phyloP scores from a whole-genome alignment of 2,329 filamentous ascomycete species.

The Rhynchosporium graminicola region DNA sequence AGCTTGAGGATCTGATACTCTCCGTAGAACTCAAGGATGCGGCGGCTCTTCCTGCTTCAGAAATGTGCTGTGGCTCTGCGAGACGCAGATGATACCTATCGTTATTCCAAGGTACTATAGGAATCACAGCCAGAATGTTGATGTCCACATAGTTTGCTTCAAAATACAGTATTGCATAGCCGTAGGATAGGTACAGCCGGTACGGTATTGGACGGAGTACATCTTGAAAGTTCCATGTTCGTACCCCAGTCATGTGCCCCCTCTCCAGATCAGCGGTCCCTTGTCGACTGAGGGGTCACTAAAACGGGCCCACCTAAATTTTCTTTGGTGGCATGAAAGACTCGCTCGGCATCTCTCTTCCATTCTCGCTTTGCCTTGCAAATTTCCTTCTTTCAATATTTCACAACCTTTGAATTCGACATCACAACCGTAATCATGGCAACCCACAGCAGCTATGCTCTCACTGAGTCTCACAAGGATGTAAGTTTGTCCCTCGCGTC shows the following conservation, averaged over 20 bases:
- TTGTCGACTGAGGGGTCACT: neutral
- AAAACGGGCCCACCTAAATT: neutral
- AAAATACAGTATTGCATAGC: no score
- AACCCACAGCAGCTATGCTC: slow-evolving; percentile 22
- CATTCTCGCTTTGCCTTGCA: neutral
- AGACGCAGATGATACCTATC: no score
- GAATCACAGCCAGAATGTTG: no score
- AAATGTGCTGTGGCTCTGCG: no score
- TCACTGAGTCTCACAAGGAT: slow-evolving; percentile 22
- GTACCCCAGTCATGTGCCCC: slow-evolving; percentile 4
- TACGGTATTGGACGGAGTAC: no score
- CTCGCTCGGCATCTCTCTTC: neutral
- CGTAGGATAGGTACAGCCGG: no score
- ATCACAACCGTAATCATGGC: slow-evolving; percentile 23
- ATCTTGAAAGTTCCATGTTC: no score
- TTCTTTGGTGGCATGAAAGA: slow-evolving; percentile 12
- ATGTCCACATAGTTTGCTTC: no score
- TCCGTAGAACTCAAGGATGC: no score
- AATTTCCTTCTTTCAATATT: neutral
- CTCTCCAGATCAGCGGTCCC: neutral
- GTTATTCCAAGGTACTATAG: no score
- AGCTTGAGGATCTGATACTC: no score
- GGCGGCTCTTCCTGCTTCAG: no score
- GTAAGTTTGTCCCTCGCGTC: slow-evolving; percentile 9
- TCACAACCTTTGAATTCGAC: neutral